Conservation (phyloP, 805 yeast genomes). For the Yamadazyma laniorum region DNA sequence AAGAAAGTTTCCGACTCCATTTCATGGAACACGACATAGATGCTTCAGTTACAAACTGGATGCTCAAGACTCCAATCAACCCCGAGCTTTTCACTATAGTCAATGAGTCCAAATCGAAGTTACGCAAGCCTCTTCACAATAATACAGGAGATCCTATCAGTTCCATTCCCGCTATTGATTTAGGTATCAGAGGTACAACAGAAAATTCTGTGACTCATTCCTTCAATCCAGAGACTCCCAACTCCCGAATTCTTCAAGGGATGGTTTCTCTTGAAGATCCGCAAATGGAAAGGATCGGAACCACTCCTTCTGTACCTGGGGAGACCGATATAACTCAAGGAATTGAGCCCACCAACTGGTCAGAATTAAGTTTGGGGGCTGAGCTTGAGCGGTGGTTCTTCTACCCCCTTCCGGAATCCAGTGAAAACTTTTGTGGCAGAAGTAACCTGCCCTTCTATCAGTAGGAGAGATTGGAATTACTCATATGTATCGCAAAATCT, state of each 20-base stretch:
- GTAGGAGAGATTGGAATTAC: no score
- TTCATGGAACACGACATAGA: conserved; percentile 12
- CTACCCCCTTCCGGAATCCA: conserved; percentile 12
- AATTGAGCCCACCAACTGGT: conserved; percentile 3
- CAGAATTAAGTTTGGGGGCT: conserved; percentile 12
- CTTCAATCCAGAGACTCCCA: background rate
- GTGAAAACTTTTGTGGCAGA: conserved; percentile 1
- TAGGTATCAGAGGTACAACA: no score
- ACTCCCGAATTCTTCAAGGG: background rate
- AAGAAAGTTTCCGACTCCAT: background rate
- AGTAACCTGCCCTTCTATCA: background rate
- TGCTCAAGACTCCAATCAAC: conserved; percentile 6
- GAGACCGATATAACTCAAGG: conserved; percentile 9
- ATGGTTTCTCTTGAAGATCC: conserved; percentile 1
- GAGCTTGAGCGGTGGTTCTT: conserved; percentile 17
- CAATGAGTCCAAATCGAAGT: background rate
- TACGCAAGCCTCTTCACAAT: background rate
- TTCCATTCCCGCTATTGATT: no score
- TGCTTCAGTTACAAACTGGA: conserved; percentile 8
- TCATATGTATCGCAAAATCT: no score
- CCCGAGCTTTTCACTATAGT: conserved; percentile 3
- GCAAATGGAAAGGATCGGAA: conserved; percentile 6
- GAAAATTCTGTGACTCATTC: background rate
- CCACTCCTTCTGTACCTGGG: conserved; percentile 7
- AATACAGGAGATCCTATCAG: background rate